Conservation (phyloP, 805 yeast species). For the Kregervanrija pseudodelftensis region DNA sequence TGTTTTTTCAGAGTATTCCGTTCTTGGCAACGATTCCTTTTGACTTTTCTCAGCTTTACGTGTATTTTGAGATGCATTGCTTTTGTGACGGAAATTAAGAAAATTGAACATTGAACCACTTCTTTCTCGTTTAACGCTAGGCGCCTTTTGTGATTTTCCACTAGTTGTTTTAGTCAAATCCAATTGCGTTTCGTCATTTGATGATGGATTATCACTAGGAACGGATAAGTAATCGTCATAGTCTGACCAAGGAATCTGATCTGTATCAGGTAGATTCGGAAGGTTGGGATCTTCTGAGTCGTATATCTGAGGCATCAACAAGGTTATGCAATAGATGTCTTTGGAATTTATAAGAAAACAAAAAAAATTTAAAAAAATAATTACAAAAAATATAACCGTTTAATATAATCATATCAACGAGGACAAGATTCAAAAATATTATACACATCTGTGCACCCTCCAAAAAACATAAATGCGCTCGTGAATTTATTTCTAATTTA, state of each 20-base stretch:
- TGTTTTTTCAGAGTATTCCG: too few species aligned
- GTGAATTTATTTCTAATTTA: too few species aligned
- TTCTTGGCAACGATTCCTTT: too few species aligned
- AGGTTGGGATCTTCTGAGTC: constrained; percentile 37
- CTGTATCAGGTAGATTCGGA: constrained; percentile 32
- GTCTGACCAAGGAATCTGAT: constrained; percentile 25
- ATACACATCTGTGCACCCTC: too few species aligned
- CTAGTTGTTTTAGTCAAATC: too few species aligned
- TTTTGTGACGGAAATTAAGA: constrained; percentile 1
- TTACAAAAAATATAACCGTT: too few species aligned
- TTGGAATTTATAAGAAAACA: not conserved
- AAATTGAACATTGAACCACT: constrained; percentile 1
- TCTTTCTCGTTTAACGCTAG: constrained; percentile 1
- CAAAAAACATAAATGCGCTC: too few species aligned
- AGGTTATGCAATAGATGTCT: not conserved
- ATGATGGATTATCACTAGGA: constrained; percentile 5
- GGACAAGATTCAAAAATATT: too few species aligned
- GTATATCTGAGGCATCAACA: constrained; percentile 16
- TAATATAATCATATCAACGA: too few species aligned
- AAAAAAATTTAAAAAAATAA: not conserved
- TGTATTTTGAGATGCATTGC: too few species aligned
- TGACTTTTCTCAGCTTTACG: too few species aligned
- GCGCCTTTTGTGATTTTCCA: too few species aligned
- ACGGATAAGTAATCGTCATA: constrained; percentile 22
- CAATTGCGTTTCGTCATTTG: not conserved